These are phyloP conservation scores for Paramarasmius palmivorus DNA, from an alignment of 1,284 basidiomycete genomes.

Conservation along the genomic window DNA sequence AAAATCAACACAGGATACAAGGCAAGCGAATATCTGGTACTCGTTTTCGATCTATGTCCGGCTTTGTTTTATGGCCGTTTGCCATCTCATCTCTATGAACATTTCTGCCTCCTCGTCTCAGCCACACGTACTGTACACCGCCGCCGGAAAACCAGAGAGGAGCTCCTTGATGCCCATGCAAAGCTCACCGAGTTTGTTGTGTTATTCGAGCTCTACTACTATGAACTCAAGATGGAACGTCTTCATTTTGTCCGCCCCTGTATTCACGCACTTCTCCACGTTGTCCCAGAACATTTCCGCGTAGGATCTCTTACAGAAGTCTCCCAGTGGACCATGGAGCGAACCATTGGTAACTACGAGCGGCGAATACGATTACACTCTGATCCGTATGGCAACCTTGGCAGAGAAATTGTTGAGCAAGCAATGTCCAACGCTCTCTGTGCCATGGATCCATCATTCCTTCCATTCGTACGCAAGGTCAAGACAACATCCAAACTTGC, in stretches of 20 bases:
- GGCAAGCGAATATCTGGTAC: constrained; percentile 23
- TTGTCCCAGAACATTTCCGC: constrained; percentile 15
- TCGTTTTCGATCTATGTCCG: constrained; percentile 22
- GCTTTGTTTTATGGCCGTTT: constrained; percentile 21
- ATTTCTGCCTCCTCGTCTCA: constrained; percentile 22
- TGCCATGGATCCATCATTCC: constrained; percentile 18
- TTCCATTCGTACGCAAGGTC: too few species aligned
- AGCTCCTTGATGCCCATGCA: constrained; percentile 9
- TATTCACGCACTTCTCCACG: constrained; percentile 22
- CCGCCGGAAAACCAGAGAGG: constrained; percentile 9
- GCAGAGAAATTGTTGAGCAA: background rate
- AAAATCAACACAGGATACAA: constrained; percentile 28
- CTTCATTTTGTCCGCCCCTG: constrained; percentile 24
- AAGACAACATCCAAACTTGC: background rate
- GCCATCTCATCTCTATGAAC: constrained; percentile 18
- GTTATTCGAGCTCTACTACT: constrained; percentile 22
- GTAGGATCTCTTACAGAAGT: constrained; percentile 17
- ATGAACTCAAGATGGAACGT: constrained; percentile 14
- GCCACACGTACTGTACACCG: constrained; percentile 16
- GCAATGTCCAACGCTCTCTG: constrained; percentile 17
- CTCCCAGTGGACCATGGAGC: constrained; percentile 27
- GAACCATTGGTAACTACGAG: constrained; percentile 23
- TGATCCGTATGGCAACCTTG: constrained; percentile 15
- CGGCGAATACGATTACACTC: constrained; percentile 20
- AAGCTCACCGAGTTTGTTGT: constrained; percentile 9